Base-by-base conservation (phyloP, 208 protist species). In the Crithidia bombi region DNA sequence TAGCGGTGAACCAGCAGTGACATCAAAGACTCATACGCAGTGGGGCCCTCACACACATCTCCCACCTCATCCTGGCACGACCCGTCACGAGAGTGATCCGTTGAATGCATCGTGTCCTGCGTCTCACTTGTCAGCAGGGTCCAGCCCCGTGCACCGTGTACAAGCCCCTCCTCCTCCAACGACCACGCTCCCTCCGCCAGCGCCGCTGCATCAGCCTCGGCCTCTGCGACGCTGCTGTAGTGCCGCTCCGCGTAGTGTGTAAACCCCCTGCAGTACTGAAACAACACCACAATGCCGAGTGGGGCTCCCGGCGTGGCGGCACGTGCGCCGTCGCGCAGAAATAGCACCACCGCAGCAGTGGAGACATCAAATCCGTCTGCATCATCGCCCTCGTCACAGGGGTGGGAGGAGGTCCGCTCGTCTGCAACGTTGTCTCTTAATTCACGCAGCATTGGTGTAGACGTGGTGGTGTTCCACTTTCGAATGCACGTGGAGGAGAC, bases 11-110 rank as follows among this genome's bases (percentile, higher is more conserved):
- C 71, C 52, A 77, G 41, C 30, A 77, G 57, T 10, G 71, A 58
- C 71, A 66, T 77, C 23, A 77, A 57, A 11, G 63, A 65, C 65
- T 77, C 71, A 25, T 71, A 77, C 14, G 47, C 56, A 41, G 21
- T 5, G 21, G 43, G 7, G 38, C 10, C 14, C 38, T 43, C 38
- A 43, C 38, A 43, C 14, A 43, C 1, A 14, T 0, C 9, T n/a
- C 41, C 46, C 39, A 38, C 33, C 28, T 35, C 62, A 46, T 19
- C 11, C 3, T 23, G 43, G 7, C 19, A n/a, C n/a, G n/a, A n/a
- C n/a, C n/a, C 55, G 0, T 23, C 38, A 47, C 21, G 36, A 30
- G 15, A 14, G 3, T 6, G 2, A 30, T 47, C 43, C 9, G 43
- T 49, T 6, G 15, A 49, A 7, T 19, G 44, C 21, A 5, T 51